phyloP scores from a whole-genome alignment of 179 eudicot genomes.

The Silene noctiflora region DNA sequence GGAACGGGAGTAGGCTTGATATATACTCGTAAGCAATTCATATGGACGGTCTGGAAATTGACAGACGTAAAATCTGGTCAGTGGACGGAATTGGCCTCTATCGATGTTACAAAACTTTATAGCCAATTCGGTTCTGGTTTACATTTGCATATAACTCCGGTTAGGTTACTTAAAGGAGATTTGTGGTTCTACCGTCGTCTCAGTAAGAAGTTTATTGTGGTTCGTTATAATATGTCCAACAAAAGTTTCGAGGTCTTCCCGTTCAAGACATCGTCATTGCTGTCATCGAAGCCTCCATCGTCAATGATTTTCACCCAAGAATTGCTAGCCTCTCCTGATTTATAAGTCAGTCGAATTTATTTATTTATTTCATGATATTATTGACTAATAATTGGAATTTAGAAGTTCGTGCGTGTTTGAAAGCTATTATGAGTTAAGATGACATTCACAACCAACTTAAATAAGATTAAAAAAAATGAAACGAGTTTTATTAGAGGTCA shows the following conservation, averaged over 20 bases:
- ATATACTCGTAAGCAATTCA: no score
- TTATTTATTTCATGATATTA: no score
- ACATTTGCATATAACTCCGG: neutral
- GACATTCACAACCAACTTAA: no score
- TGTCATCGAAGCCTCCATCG: neutral
- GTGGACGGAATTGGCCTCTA: neutral
- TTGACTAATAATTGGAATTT: no score
- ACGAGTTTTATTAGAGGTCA: no score
- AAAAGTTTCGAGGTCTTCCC: neutral
- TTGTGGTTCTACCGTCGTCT: neutral
- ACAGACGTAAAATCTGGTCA: slow-evolving; percentile 4
- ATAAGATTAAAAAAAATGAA: no score
- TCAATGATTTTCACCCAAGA: neutral
- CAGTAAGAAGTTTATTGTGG: neutral
- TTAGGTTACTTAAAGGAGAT: neutral
- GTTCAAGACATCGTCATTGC: neutral
- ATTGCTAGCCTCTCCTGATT: neutral
- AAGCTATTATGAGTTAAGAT: no score
- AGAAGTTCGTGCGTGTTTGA: no score
- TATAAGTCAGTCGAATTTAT: no score
- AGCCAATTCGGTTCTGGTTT: neutral
- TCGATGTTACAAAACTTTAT: neutral
- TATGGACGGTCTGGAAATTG: slow-evolving; percentile 5
- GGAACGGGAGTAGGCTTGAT: slow-evolving; percentile 7
- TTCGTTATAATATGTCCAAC: slow-evolving; percentile 1